Percentiles rank a stretch among this genome's conserved stretches.
These are phyloP conservation scores for Ogataea corticis DNA, from an alignment of 805 yeast genomes.

Conservation along the genomic window DNA sequence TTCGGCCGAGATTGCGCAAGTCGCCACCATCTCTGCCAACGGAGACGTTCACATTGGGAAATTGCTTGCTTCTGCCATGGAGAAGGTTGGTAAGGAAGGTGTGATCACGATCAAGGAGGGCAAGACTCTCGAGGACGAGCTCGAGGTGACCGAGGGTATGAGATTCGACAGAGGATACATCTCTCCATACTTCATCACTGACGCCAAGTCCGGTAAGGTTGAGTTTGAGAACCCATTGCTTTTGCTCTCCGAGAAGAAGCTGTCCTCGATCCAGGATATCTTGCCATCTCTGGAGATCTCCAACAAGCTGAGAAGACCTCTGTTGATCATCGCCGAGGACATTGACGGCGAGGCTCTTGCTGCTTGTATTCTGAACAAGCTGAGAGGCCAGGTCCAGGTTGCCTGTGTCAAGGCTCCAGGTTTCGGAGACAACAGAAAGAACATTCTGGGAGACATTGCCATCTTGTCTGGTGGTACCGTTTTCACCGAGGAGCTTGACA, in stretches of 20 bases:
- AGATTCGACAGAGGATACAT: conserved; percentile 96
- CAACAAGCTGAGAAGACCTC: conserved; percentile 89
- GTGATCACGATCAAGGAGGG: conserved; percentile 98
- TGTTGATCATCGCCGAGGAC: conserved; percentile 92
- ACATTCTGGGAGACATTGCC: conserved; percentile 93
- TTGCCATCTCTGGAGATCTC: conserved; percentile 92
- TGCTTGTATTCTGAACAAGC: conserved; percentile 94
- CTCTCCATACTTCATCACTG: conserved; percentile 94
- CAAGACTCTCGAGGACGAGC: conserved; percentile 92
- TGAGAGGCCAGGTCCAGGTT: conserved; percentile 97
- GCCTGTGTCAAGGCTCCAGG: conserved; percentile 99
- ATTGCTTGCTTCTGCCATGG: conserved; percentile 93
- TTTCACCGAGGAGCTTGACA: conserved; percentile 89
- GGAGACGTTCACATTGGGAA: conserved; percentile 93
- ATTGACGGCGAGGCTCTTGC: conserved; percentile 98
- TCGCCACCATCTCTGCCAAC: conserved; percentile 96
- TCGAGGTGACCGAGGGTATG: conserved; percentile 98
- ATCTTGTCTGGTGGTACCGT: conserved; percentile 92
- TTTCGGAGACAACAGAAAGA: conserved; percentile 97
- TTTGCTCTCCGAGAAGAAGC: conserved; percentile 87
- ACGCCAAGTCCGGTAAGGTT: conserved; percentile 88
- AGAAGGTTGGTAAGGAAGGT: conserved; percentile 98
- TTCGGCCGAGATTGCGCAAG: conserved; percentile 94
- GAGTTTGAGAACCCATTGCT: conserved; percentile 93
- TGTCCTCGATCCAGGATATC: conserved; percentile 85